Conservation (phyloP, 2,329 filamentous ascomycete genomes). For the Monosporascus sp. region DNA sequence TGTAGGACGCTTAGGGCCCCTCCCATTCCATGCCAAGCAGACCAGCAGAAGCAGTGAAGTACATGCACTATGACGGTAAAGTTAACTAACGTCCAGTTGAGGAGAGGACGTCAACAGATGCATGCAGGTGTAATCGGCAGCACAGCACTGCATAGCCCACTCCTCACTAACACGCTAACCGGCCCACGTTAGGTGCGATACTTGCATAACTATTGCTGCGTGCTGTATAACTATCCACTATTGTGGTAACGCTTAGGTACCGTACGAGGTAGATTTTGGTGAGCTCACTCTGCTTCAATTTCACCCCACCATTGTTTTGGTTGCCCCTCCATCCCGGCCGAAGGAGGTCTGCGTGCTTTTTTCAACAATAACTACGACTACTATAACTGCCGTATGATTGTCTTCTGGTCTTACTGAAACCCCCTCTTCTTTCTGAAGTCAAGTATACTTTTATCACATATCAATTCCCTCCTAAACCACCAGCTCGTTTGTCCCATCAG, state of each 20-base stretch:
- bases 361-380: background rate
- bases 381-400: background rate
- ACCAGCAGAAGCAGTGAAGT: too few species aligned
- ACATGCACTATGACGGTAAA: too few species aligned
- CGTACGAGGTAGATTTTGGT: background rate
- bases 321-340: slow-evolving; percentile 15
- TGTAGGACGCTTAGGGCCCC: background rate
- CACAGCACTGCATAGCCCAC: too few species aligned
- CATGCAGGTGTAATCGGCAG: too few species aligned
- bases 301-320: slow-evolving; percentile 16
- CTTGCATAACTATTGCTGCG: too few species aligned
- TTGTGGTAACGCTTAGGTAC: background rate
- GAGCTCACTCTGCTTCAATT: slow-evolving; percentile 1
- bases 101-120: too few species aligned
- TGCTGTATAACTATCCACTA: too few species aligned
- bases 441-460: slow-evolving; percentile 9
- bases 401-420: background rate
- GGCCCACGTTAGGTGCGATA: too few species aligned
- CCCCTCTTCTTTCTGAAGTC: background rate
- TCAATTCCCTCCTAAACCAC: slow-evolving; percentile 9
- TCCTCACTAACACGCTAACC: too few species aligned
- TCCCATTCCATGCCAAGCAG: too few species aligned
- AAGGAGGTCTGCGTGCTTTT: slow-evolving; percentile 9
- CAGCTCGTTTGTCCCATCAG: background rate
- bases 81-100: too few species aligned